A percentile compares a stretch with the other conserved stretches of the same genome.
These are phyloP conservation scores for Stagonosporopsis tanaceti DNA, from an alignment of 2,329 filamentous ascomycete genomes.

Conservation along the genomic window DNA sequence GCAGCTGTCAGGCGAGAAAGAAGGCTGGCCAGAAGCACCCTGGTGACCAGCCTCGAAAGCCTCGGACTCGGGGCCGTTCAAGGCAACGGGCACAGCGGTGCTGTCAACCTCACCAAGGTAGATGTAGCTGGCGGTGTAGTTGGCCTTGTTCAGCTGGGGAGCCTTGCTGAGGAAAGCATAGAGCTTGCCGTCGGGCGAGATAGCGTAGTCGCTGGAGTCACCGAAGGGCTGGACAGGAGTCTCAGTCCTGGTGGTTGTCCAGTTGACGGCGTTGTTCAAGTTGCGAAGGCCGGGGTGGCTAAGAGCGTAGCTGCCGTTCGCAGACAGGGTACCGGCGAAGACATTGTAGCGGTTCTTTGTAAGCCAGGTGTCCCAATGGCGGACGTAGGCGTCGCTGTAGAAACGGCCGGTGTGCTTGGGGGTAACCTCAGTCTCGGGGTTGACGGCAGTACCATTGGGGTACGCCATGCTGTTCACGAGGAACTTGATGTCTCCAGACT, in stretches of 20 bases:
- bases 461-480: conserved; percentile 68
- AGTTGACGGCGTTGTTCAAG: conserved; percentile 69
- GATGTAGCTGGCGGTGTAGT: conserved; percentile 82
- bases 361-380: conserved; percentile 82
- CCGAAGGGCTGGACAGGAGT: conserved; percentile 81
- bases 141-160: conserved; percentile 72
- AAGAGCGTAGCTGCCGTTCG: conserved; percentile 38
- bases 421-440: conserved; percentile 66
- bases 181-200: conserved; percentile 69
- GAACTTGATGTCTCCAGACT: conserved; percentile 53
- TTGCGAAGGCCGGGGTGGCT: conserved; percentile 52
- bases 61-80: conserved; percentile 45
- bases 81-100: conserved; percentile 54
- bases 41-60: conserved; percentile 53
- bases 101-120: conserved; percentile 74
- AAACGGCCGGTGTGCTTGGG: conserved; percentile 70
- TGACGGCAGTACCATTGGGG: conserved; percentile 74
- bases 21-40: conserved; percentile 73
- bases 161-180: conserved; percentile 75
- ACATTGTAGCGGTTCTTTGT: conserved; percentile 74
- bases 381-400: conserved; percentile 77
- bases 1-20: conserved; percentile 76
- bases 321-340: conserved; percentile 71
- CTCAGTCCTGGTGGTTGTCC: conserved; percentile 62
- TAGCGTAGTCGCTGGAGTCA: conserved; percentile 78